These are phyloP conservation scores for Purpureocillium takamizusanense DNA, from an alignment of 2,329 filamentous ascomycete genomes.

Conservation along the genomic window DNA sequence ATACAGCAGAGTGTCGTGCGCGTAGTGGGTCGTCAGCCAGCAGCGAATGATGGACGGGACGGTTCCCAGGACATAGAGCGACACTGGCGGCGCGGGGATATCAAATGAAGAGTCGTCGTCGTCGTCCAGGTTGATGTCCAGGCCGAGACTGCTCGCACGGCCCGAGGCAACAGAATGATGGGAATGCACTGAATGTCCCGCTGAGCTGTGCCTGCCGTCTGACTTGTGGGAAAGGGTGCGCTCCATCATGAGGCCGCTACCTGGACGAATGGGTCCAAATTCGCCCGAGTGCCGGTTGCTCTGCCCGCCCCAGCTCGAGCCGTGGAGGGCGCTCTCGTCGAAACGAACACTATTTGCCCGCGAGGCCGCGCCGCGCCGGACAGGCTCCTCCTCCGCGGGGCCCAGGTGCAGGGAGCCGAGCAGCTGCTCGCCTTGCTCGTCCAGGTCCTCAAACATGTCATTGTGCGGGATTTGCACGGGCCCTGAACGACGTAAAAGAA, in stretches of 20 bases:
- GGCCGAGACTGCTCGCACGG: slow-evolving; percentile 78
- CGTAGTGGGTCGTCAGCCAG: slow-evolving; percentile 87
- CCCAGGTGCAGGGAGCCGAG: slow-evolving; percentile 78
- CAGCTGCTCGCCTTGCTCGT: slow-evolving; percentile 74
- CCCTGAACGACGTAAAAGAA: slow-evolving; percentile 38
- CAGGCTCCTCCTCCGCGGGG: slow-evolving; percentile 70
- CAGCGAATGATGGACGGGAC: slow-evolving; percentile 93
- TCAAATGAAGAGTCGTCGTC: slow-evolving; percentile 61
- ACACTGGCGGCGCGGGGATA: slow-evolving; percentile 68
- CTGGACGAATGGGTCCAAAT: slow-evolving; percentile 65
- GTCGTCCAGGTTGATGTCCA: slow-evolving; percentile 61
- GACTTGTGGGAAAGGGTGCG: slow-evolving; percentile 90
- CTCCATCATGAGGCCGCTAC: slow-evolving; percentile 83
- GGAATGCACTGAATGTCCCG: slow-evolving; percentile 68
- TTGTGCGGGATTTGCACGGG: slow-evolving; percentile 70
- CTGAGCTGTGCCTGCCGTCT: slow-evolving; percentile 87
- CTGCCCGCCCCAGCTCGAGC: slow-evolving; percentile 71
- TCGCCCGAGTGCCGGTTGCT: slow-evolving; percentile 76
- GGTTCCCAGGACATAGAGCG: slow-evolving; percentile 75
- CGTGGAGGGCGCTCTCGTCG: slow-evolving; percentile 88
- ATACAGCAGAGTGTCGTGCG: slow-evolving; percentile 80
- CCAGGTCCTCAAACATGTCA: slow-evolving; percentile 83
- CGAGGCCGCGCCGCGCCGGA: slow-evolving; percentile 77
- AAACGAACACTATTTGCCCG: slow-evolving; percentile 96
- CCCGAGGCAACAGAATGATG: slow-evolving; percentile 65